phyloP scores from a whole-genome alignment of 176 grass and related monocot species.

The Tillandsia leiboldiana region DNA sequence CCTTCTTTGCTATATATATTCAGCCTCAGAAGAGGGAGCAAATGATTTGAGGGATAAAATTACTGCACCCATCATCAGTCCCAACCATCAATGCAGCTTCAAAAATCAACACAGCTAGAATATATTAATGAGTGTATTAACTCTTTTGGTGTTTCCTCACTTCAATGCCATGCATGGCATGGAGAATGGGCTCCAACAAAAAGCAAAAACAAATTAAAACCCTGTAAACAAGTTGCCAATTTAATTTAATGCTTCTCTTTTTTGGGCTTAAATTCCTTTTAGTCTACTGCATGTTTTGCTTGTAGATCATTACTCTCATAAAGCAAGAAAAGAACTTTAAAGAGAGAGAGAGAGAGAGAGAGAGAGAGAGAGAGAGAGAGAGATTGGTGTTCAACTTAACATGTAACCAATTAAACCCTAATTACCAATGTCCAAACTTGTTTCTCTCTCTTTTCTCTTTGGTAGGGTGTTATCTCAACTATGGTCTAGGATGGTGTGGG shows the following conservation, averaged over 20 bases:
- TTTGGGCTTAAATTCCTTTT: neutral
- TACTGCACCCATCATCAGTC: no score
- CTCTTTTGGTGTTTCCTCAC: neutral
- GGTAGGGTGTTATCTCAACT: neutral
- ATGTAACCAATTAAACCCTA: no score
- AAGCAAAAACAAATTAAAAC: neutral
- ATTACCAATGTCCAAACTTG: no score
- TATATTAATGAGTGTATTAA: neutral
- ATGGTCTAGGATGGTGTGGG: slow-evolving; percentile 38
- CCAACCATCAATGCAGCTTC: neutral
- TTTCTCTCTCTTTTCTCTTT: neutral
- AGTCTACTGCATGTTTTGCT: no score
- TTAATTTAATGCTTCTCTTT: neutral
- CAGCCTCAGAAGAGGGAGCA: neutral
- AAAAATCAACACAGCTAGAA: neutral
- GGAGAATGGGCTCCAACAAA: neutral
- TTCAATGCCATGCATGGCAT: slow-evolving; percentile 3
- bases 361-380: no score
- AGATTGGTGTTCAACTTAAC: no score
- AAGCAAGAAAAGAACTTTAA: no score
- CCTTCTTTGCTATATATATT: neutral
- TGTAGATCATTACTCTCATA: no score
- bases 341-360: no score
- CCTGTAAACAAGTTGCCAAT: neutral
- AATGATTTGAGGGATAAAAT: no score